Base-by-base conservation (phyloP, 768 basidiomycete genomes). In the Termitomyces sp. region DNA sequence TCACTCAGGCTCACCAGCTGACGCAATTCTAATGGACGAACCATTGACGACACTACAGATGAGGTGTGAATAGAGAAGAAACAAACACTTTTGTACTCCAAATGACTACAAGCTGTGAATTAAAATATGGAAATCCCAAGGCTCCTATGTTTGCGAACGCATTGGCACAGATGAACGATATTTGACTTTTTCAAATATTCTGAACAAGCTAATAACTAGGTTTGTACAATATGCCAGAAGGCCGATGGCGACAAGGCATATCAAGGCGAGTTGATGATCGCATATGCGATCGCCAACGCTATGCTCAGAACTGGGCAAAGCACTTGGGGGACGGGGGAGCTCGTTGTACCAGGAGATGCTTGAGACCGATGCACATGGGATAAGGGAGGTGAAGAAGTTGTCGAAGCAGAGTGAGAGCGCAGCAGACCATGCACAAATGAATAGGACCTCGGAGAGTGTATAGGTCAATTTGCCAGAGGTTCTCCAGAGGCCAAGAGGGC, bases 351-450 rank as follows among this genome's bases (percentile, higher is more conserved):
- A 95, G 20, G 84, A 77, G 16, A 78, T 85, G 41, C 73, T 75
- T 20, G 80, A 79, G 4, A 73, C 65, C 3, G 86, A 76, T 0
- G 89, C 82, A 65, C 94, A 96, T 34, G 89, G 87, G 48, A 95
- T 82, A 24, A 85, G 75, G 3, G 92, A 91, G 5, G 93, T 95
- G 75, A 95, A 93, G 72, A 87, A 93, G 68, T 96, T 93, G 78
- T 95, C 92, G 73, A 95, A 93, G 61, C 84, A 86, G 55, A 95
- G 86, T 18, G 92, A 91, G 55, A 95, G 80, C 16, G 89, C 87
- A 34, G 92, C 90, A 58, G 91, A 93, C 93, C 93, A 96, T n/a
- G 89, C 84, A 72, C 93, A 95, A 65, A 94, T 93, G 70, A 93
- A 94, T 56, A 93, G 77, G 47, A 94, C 89, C 76, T 96, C 95